phyloP scores from a whole-genome alignment of 2,329 filamentous ascomycete genomes.

The Uncinocarpus reesii region DNA sequence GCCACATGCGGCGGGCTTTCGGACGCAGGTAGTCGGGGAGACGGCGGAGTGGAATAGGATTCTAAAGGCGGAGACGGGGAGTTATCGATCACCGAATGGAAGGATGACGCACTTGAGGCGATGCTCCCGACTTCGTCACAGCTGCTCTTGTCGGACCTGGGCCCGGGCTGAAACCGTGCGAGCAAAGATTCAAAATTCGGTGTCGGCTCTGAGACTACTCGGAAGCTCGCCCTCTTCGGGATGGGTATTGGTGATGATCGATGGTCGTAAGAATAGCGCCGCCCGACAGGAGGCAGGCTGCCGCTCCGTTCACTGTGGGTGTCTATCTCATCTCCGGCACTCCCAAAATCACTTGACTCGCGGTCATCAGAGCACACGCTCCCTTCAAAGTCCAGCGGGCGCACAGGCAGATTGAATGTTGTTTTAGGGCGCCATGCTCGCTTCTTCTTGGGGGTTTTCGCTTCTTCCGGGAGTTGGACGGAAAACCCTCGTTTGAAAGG shows the following conservation, averaged over 20 bases:
- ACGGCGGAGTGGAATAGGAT: constrained; percentile 17
- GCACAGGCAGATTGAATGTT: constrained; percentile 6
- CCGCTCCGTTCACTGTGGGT: constrained; percentile 3
- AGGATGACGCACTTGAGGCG: constrained; percentile 35
- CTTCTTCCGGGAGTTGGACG: constrained; percentile 60
- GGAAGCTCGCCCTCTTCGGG: constrained; percentile 14
- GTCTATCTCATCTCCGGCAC: constrained; percentile 7
- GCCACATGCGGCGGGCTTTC: constrained; percentile 16
- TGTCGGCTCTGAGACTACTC: constrained; percentile 24
- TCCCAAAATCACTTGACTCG: constrained; percentile 28
- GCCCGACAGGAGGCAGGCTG: not conserved
- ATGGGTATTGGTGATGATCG: constrained; percentile 14
- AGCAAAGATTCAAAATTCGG: constrained; percentile 30
- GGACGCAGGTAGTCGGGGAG: constrained; percentile 14
- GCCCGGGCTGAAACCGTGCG: constrained; percentile 30
- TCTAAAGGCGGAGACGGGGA: constrained; percentile 17
- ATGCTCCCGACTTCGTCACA: constrained; percentile 23
- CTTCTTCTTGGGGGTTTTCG: constrained; percentile 54
- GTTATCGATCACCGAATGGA: constrained; percentile 28
- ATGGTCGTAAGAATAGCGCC: not conserved
- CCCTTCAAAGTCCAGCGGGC: constrained; percentile 11
- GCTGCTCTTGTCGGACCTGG: constrained; percentile 19
- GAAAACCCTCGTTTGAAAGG: constrained; percentile 72
- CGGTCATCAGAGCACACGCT: constrained; percentile 7
- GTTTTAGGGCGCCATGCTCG: constrained; percentile 57